These are phyloP conservation scores for Epithemia pelagica DNA, from an alignment of 108 stramenopile species.

Conservation along the genomic window DNA sequence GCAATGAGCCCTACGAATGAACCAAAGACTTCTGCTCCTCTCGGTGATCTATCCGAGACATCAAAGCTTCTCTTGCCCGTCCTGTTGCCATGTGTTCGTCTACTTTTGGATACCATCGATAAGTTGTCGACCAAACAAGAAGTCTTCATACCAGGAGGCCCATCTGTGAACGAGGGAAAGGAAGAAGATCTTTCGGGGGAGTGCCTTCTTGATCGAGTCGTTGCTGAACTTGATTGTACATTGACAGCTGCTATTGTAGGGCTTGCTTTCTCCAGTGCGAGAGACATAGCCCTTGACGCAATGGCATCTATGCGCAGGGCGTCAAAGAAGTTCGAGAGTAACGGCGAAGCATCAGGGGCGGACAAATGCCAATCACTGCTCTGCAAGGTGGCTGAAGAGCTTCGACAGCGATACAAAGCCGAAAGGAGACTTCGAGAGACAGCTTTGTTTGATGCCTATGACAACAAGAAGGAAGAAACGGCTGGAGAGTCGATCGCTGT, in stretches of 20 bases:
- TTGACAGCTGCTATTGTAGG: slow-evolving; percentile 73
- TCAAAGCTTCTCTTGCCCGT: slow-evolving; percentile 76
- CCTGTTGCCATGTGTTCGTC: slow-evolving; percentile 67
- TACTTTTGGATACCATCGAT: slow-evolving; percentile 39
- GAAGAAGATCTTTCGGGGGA: neutral
- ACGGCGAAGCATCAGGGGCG: slow-evolving; percentile 32
- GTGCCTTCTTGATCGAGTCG: slow-evolving; percentile 40
- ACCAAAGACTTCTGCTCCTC: neutral
- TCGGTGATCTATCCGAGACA: slow-evolving; percentile 9
- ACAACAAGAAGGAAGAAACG: slow-evolving; percentile 26
- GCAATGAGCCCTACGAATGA: slow-evolving; percentile 5
- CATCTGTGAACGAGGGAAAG: neutral
- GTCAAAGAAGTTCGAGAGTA: slow-evolving; percentile 31
- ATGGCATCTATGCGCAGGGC: slow-evolving; percentile 49
- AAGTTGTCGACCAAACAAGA: neutral
- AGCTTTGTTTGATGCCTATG: slow-evolving; percentile 61
- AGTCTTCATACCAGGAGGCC: no score
- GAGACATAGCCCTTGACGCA: slow-evolving; percentile 63
- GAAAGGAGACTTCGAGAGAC: slow-evolving; percentile 68
- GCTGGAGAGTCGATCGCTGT: slow-evolving; percentile 44
- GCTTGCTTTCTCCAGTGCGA: slow-evolving; percentile 60
- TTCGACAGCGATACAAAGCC: slow-evolving; percentile 58
- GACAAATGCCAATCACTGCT: slow-evolving; percentile 31
- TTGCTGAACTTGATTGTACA: slow-evolving; percentile 46
- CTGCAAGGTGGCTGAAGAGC: slow-evolving; percentile 47